Evolutionary conservation across 1,284 basidiomycete species (phyloP), one percentile per base, ranked within the genome.

Genomic region (Puccinia polysora): DNA sequence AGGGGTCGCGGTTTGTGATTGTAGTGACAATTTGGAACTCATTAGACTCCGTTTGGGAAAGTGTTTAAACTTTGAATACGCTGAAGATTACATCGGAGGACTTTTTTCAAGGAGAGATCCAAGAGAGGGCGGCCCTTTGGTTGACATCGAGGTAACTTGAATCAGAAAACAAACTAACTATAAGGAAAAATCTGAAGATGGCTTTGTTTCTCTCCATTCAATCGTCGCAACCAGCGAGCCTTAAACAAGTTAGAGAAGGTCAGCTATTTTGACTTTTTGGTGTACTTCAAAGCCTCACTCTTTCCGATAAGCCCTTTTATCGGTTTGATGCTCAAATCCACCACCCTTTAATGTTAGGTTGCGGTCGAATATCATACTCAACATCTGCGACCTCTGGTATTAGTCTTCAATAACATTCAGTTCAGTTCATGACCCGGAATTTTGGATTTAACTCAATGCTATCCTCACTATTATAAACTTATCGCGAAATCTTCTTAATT

Each of bases 121-220:
- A 28, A 47, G 69, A 30, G 69, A 72, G 43, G 69, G 59, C 38
- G 69, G 69, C 1, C 69, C 69, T 5, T 55, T 72, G 52, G 69
- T 72, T 7, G 69, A 72, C 58, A 63, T 72, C 32, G 69, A 72
- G 69, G 69, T 72, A 47, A n/a, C n/a, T n/a, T n/a, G n/a, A n/a
- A n/a, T n/a, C n/a, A n/a, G n/a, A n/a, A n/a, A n/a, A n/a, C n/a
- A n/a, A n/a, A n/a, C n/a, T n/a, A n/a, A n/a, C n/a, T n/a, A n/a
- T n/a, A n/a, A n/a, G n/a, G n/a, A n/a, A n/a, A n/a, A n/a, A n/a
- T n/a, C n/a, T n/a, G n/a, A n/a, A n/a, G n/a, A n/a, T 64, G 0
- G 15, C 8, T 50, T 28, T 7, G 20, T 18, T 49, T 18, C 40
- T 6, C 59, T 15, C 28, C 25, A 40, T 58, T 25, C 7, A 15